These are phyloP conservation scores for Casuarina equisetifolia DNA, from an alignment of 306 rosid species.

Conservation along the genomic window DNA sequence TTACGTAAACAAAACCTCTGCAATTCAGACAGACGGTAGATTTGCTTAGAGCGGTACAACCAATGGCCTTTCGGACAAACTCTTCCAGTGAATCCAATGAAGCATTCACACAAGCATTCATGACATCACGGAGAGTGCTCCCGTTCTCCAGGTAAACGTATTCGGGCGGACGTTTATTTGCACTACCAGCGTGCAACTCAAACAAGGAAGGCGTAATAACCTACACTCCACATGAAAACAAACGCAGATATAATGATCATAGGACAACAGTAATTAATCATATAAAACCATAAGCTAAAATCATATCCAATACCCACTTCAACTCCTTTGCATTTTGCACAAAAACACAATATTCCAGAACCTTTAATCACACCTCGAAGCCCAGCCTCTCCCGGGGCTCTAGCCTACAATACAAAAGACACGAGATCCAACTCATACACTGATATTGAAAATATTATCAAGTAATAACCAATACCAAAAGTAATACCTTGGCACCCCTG, in stretches of 20 bases:
- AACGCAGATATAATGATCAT: slow-evolving; percentile 14
- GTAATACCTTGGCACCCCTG: slow-evolving; percentile 67
- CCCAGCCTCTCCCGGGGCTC: slow-evolving; percentile 49
- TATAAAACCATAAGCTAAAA: neutral
- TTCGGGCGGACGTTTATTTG: slow-evolving; percentile 82
- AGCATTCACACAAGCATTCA: slow-evolving; percentile 52
- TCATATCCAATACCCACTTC: slow-evolving; percentile 45
- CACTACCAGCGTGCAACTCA: slow-evolving; percentile 91
- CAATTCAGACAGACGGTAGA: slow-evolving; percentile 68
- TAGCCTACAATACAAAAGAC: slow-evolving; percentile 41
- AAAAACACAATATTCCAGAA: slow-evolving; percentile 59
- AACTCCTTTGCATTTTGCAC: slow-evolving; percentile 58
- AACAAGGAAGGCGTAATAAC: slow-evolving; percentile 69
- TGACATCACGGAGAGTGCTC: slow-evolving; percentile 70
- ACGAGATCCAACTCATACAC: slow-evolving; percentile 5
- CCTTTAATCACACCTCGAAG: slow-evolving; percentile 68
- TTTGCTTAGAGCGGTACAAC: slow-evolving; percentile 47
- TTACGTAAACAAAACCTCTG: slow-evolving; percentile 56
- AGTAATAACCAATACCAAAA: neutral
- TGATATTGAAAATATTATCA: neutral
- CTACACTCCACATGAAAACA: slow-evolving; percentile 40
- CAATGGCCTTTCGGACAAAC: slow-evolving; percentile 50
- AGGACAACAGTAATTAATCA: neutral
- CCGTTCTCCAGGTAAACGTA: slow-evolving; percentile 71
- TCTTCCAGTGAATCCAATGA: slow-evolving; percentile 55